phyloP scores from a whole-genome alignment of 2,329 filamentous ascomycete genomes.

The Acrodontium crateriforme region DNA sequence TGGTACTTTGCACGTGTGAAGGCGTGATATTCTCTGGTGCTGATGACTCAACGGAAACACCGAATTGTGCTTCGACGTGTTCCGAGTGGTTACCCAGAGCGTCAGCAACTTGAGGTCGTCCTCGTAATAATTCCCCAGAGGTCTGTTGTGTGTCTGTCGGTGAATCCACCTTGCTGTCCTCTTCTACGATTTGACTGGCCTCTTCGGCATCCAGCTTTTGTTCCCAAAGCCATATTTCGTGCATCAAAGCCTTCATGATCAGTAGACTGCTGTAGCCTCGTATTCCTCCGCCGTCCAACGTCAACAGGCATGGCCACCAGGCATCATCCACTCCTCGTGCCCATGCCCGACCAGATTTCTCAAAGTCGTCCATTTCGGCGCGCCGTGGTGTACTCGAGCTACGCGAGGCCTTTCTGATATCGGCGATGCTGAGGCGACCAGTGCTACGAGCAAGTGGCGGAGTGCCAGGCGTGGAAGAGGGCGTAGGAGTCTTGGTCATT shows the following conservation, averaged over 20 bases:
- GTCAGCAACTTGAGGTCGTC: too few species aligned
- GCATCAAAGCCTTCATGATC: conserved; percentile 36
- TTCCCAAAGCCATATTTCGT: conserved; percentile 33
- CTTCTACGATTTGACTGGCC: conserved; percentile 1
- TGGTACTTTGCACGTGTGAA: neutral
- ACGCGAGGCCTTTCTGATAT: conserved; percentile 4
- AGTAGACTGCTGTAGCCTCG: conserved; percentile 37
- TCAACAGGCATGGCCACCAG: conserved; percentile 36
- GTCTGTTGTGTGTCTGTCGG: conserved; percentile 8
- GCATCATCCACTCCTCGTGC: conserved; percentile 28
- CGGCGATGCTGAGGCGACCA: too few species aligned
- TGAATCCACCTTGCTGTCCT: conserved; percentile 4
- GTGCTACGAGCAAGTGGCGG: too few species aligned
- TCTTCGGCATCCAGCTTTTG: conserved; percentile 25
- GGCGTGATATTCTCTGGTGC: neutral
- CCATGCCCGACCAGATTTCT: conserved; percentile 31
- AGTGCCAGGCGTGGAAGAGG: too few species aligned
- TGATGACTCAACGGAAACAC: neutral
- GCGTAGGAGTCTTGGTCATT: neutral
- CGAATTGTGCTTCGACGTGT: neutral
- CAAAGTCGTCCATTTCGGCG: conserved; percentile 23
- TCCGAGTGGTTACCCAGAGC: neutral
- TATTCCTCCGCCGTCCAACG: conserved; percentile 37
- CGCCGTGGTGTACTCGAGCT: conserved; percentile 14
- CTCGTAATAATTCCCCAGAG: too few species aligned